Percentiles rank a stretch among this genome's conserved stretches.
These are phyloP conservation scores for Aristolochia contorta DNA, from an alignment of 164 flowering plant species.

Conservation along the genomic window DNA sequence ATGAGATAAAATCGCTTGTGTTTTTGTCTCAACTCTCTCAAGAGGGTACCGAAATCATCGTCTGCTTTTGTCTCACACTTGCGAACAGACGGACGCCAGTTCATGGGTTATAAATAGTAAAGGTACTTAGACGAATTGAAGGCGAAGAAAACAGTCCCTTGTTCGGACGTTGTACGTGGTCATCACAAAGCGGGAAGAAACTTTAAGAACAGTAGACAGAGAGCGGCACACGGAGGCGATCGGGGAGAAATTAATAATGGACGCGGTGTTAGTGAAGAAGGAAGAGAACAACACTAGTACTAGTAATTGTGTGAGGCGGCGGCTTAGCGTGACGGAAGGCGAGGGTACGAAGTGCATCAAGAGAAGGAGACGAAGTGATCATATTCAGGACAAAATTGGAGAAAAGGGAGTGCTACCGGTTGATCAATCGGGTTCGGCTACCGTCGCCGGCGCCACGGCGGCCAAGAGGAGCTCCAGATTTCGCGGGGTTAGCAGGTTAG, in stretches of 20 bases:
- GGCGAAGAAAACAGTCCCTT: background rate
- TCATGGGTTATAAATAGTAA: background rate
- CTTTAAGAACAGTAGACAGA: background rate
- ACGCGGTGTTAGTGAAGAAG: constrained; percentile 18
- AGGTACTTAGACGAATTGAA: background rate
- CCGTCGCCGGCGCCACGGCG: constrained; percentile 20
- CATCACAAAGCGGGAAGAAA: background rate
- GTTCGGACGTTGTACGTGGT: background rate
- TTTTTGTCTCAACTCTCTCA: constrained; percentile 9
- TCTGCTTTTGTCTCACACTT: constrained; percentile 5
- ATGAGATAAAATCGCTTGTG: background rate
- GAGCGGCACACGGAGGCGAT: background rate
- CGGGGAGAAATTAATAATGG: constrained; percentile 12
- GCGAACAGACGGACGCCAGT: background rate
- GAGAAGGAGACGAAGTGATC: constrained; percentile 25
- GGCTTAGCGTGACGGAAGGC: constrained; percentile 9
- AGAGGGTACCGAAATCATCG: constrained; percentile 14
- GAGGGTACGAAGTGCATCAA: constrained; percentile 22
- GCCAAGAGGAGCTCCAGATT: constrained; percentile 54
- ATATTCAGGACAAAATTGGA: background rate
- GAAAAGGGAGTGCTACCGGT: constrained; percentile 9
- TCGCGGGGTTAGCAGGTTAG: constrained; percentile 55
- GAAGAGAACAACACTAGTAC: constrained; percentile 20
- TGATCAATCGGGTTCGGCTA: constrained; percentile 15
- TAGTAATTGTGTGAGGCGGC: constrained; percentile 10